Evolutionary conservation across 2,329 filamentous ascomycete genomes (phyloP).

Genomic region (Penicillium sp.): DNA sequence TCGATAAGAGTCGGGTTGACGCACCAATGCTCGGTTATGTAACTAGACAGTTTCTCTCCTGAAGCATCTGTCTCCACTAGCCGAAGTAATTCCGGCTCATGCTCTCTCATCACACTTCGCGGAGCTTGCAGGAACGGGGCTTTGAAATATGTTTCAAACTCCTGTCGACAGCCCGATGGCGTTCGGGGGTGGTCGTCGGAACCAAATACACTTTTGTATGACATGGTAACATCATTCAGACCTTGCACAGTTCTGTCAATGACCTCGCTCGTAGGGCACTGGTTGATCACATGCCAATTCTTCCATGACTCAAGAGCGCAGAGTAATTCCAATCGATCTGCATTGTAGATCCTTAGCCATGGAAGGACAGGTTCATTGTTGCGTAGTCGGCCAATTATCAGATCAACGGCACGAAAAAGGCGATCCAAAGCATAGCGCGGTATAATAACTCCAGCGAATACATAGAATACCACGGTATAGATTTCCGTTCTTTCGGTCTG

Average conservation of each 20-base stretch:
- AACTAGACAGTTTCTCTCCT: neutral
- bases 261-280: neutral
- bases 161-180: constrained; percentile 13
- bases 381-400: neutral
- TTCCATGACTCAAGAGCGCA: constrained; percentile 7
- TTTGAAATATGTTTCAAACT: constrained; percentile 9
- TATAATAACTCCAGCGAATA: constrained; percentile 11
- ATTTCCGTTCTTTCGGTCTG: constrained; percentile 10
- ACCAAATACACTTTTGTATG: neutral
- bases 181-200: neutral
- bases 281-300: neutral
- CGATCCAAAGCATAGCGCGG: constrained; percentile 9
- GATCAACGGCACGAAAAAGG: constrained; percentile 1
- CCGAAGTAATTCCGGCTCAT: constrained; percentile 12
- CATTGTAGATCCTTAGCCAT: constrained; percentile 8
- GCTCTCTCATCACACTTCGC: constrained; percentile 6
- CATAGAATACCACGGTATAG: constrained; percentile 12
- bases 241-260: neutral
- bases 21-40: constrained; percentile 6
- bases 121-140: constrained; percentile 12
- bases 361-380: constrained; percentile 2
- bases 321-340: constrained; percentile 5
- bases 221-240: neutral
- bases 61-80: constrained; percentile 8
- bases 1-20: constrained; percentile 10